A percentile compares a stretch with the other conserved stretches of the same genome.
These are phyloP conservation scores for Pseudomassariella vexata DNA, from an alignment of 2,329 filamentous ascomycete genomes.

Conservation along the genomic window DNA sequence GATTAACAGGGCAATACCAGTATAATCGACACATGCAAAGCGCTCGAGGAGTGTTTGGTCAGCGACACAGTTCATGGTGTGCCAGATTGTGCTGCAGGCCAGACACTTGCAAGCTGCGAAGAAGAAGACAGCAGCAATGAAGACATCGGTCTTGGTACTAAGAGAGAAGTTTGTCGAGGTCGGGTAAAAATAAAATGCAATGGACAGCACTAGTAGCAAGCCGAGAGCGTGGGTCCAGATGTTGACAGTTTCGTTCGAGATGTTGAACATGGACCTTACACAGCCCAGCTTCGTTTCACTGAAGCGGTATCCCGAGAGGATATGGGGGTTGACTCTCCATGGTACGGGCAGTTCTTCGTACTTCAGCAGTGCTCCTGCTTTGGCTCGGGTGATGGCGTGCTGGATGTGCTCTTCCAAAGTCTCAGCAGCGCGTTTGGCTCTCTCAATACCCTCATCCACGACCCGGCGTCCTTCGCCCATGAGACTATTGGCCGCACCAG, in stretches of 20 bases:
- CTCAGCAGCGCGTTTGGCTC: slow-evolving; percentile 76
- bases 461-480: slow-evolving; percentile 75
- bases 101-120: slow-evolving; percentile 93
- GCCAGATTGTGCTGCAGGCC: slow-evolving; percentile 93
- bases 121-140: slow-evolving; percentile 92
- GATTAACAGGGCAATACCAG: slow-evolving; percentile 90
- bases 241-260: slow-evolving; percentile 93
- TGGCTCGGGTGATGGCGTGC: slow-evolving; percentile 66
- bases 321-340: slow-evolving; percentile 94
- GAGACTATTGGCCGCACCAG: slow-evolving; percentile 64
- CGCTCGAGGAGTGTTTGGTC: slow-evolving; percentile 85
- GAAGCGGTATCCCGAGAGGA: slow-evolving; percentile 87
- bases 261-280: slow-evolving; percentile 71
- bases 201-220: slow-evolving; percentile 76
- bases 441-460: slow-evolving; percentile 71
- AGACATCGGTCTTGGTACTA: slow-evolving; percentile 81
- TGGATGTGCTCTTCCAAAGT: slow-evolving; percentile 81
- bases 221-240: slow-evolving; percentile 96
- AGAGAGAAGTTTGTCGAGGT: slow-evolving; percentile 78
- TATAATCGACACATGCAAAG: slow-evolving; percentile 98
- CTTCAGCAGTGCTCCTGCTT: slow-evolving; percentile 74
- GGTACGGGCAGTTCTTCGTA: slow-evolving; percentile 89
- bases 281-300: slow-evolving; percentile 87
- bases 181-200: slow-evolving; percentile 96
- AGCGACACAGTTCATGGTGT: slow-evolving; percentile 97